phyloP scores from a whole-genome alignment of 495 filamentous ascomycete genomes.

The Tirmania nivea region DNA sequence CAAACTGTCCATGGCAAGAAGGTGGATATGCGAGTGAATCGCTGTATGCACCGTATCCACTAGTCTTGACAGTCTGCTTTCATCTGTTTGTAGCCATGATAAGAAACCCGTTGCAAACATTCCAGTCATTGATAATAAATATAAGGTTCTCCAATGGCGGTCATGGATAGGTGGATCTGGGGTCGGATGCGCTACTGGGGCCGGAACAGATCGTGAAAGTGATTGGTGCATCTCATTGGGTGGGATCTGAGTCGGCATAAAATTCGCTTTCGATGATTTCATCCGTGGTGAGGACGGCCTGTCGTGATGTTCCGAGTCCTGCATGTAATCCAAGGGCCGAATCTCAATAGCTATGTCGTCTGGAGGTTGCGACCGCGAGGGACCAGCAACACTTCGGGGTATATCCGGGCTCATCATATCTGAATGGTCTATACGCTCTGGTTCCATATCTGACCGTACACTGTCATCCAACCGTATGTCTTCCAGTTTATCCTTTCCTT shows the following conservation, averaged over 20 bases:
- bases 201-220: conserved; percentile 24
- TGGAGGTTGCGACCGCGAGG: conserved; percentile 23
- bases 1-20: conserved; percentile 73
- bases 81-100: conserved; percentile 65
- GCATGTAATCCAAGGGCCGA: conserved; percentile 49
- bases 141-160: conserved; percentile 76
- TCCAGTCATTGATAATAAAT: conserved; percentile 59
- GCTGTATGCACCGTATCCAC: conserved; percentile 80
- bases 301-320: conserved; percentile 33
- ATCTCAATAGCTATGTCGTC: conserved; percentile 36
- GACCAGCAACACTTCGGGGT: not conserved
- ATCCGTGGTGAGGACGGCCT: conserved; percentile 25
- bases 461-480: conserved; percentile 71
- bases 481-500: conserved; percentile 45
- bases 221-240: conserved; percentile 16
- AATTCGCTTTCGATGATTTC: conserved; percentile 17
- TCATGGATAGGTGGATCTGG: conserved; percentile 45
- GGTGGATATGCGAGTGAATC: conserved; percentile 63
- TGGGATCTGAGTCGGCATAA: conserved; percentile 28
- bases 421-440: conserved; percentile 17
- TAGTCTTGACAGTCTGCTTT: conserved; percentile 25
- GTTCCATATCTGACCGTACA: conserved; percentile 21
- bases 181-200: conserved; percentile 25
- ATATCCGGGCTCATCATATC: conserved; percentile 13
- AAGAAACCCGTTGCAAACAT: conserved; percentile 73